Base-by-base conservation (phyloP, 1,284 basidiomycete genomes). In the Abortiporus biennis region DNA sequence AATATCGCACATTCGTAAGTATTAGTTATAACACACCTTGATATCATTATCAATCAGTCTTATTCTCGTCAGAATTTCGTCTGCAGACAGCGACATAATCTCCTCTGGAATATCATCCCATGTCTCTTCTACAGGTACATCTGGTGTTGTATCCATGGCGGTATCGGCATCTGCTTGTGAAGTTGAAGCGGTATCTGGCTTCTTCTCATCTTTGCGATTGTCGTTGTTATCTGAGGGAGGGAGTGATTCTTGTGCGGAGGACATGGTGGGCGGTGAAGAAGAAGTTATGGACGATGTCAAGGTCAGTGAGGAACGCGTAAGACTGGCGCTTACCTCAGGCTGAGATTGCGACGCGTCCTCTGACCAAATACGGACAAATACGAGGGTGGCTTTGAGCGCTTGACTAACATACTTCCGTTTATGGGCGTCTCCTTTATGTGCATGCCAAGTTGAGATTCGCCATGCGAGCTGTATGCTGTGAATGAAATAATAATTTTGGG, bases 11-110 rank as follows among this genome's bases (percentile, higher is more conserved):
- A 29, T 19, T 8, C 20, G 3, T 3, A 3, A 43, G 20, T n/a
- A 21, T 11, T 19, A n/a, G n/a, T n/a, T n/a, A n/a, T 43, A 40
- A 56, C 69, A 40, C 36, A 87, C 90, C 76, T 92, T 94, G 57
- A 95, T 82, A 57, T 97, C 93, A 57, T 95, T 96, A 49, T 97
- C 93, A 54, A 97, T 90, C 50, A 96, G 72, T 46, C 92, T 74
- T 67, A 82, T 86, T 64, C 92, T 79, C 46, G 91, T 91, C 47
- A 81, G 63, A 51, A 96, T 88, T 52, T 94, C 92, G 42, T 94
- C 90, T 2, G 86, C 81, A 45, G 68, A 74, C 36, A 88, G 64
- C 24, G 74, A 63, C 62, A 80, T 67, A 52, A 93, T 82, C 20
- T 93, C 90, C 51, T 81, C 80, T 1, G 89, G 87, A 46, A 92